These are phyloP conservation scores for Phytophthora hibernalis DNA, from an alignment of 352 stramenopile genomes.

Conservation along the genomic window DNA sequence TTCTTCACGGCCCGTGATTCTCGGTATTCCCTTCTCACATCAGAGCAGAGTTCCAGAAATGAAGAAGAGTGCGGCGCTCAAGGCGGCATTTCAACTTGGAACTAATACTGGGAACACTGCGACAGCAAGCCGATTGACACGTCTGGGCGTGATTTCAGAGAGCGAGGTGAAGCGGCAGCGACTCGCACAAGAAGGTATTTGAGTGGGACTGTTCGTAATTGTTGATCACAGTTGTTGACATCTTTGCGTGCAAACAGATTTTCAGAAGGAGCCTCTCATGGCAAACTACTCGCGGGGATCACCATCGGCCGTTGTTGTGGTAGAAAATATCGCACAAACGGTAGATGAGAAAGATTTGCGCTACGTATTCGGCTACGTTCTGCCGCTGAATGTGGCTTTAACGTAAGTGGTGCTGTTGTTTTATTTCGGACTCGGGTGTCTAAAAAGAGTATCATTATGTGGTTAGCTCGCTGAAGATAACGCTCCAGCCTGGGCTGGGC, in stretches of 20 bases:
- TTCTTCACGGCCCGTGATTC: slow-evolving; percentile 14
- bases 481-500: slow-evolving; percentile 2
- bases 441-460: not conserved
- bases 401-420: slow-evolving; percentile 33
- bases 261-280: slow-evolving; percentile 46
- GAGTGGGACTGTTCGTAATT: not conserved
- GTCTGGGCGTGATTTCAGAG: slow-evolving; percentile 66
- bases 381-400: slow-evolving; percentile 46
- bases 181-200: slow-evolving; percentile 42
- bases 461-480: slow-evolving; percentile 33
- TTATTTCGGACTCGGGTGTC: not conserved
- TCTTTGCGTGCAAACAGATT: slow-evolving; percentile 28
- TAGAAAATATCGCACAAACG: slow-evolving; percentile 51
- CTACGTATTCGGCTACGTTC: slow-evolving; percentile 63
- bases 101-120: not conserved
- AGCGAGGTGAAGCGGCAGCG: slow-evolving; percentile 59
- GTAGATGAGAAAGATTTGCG: slow-evolving; percentile 64
- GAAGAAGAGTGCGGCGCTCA: slow-evolving; percentile 28
- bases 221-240: not conserved
- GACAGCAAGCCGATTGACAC: slow-evolving; percentile 6
- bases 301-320: slow-evolving; percentile 37
- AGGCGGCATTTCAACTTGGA: slow-evolving; percentile 38
- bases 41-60: slow-evolving; percentile 21
- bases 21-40: slow-evolving; percentile 29
- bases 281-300: slow-evolving; percentile 42